A percentile compares a stretch with the other conserved stretches of the same genome.
These are phyloP conservation scores for Metschnikowia anglica DNA, from an alignment of 805 yeast species.

Conservation along the genomic window DNA sequence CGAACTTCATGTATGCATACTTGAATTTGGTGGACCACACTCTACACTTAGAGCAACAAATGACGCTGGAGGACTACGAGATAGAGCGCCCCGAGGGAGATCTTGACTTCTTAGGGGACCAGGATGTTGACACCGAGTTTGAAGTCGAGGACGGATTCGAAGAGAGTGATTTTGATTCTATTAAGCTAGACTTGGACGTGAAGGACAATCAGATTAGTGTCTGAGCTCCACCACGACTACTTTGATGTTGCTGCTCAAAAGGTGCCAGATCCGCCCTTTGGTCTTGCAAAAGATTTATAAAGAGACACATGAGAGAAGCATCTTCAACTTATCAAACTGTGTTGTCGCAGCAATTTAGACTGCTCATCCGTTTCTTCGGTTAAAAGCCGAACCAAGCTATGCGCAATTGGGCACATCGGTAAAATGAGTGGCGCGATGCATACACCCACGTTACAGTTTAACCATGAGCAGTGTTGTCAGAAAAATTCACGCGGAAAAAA, in stretches of 20 bases:
- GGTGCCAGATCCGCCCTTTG: too few relatives aligned
- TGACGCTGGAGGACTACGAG: slow-evolving; percentile 24
- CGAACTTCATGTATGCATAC: slow-evolving; percentile 97
- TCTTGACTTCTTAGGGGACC: slow-evolving; percentile 17
- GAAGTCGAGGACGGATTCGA: slow-evolving; percentile 21
- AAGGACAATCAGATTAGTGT: slow-evolving; percentile 10
- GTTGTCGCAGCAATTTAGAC: not conserved
- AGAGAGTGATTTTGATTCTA: slow-evolving; percentile 18
- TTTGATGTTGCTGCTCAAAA: too few relatives aligned
- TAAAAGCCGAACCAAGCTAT: not conserved
- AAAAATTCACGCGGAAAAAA: not conserved
- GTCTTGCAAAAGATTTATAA: too few relatives aligned
- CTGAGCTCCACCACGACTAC: not conserved
- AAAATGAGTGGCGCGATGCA: not conserved
- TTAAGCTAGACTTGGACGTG: slow-evolving; percentile 20
- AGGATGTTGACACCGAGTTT: slow-evolving; percentile 22
- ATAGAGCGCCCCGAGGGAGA: slow-evolving; percentile 19
- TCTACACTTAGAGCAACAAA: slow-evolving; percentile 65
- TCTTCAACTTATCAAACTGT: too few relatives aligned
- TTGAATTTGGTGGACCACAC: slow-evolving; percentile 93
- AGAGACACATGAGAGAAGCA: not conserved
- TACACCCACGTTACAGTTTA: too few relatives aligned
- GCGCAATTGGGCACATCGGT: not conserved
- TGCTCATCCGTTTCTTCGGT: too few relatives aligned
- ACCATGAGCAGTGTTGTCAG: too few relatives aligned